Evolutionary conservation across 2,329 filamentous ascomycete genomes (phyloP).

Genomic region (Aspergillus brasiliensis): DNA sequence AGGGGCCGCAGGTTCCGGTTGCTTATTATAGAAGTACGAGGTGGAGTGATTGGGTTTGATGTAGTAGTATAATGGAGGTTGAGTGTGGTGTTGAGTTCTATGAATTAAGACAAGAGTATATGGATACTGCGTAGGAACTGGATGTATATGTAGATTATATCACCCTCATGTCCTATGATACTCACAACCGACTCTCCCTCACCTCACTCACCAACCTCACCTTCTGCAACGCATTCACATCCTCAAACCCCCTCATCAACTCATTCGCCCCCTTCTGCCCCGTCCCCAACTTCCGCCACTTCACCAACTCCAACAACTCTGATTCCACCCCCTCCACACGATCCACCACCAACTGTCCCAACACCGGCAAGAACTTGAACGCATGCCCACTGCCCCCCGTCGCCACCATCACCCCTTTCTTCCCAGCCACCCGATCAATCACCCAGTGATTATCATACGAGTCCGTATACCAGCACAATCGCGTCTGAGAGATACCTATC

Average conservation of each 20-base stretch:
- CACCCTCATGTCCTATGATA: too few relatives aligned
- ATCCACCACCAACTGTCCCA: constrained; percentile 58
- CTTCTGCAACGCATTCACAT: not conserved
- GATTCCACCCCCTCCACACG: constrained; percentile 46
- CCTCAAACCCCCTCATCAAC: not conserved
- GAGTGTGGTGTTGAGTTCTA: too few relatives aligned
- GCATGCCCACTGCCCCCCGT: constrained; percentile 65
- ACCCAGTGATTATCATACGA: constrained; percentile 59
- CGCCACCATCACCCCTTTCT: constrained; percentile 58
- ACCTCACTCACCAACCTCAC: not conserved
- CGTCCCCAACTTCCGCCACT: constrained; percentile 22
- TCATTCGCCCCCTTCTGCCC: not conserved
- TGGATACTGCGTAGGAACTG: too few relatives aligned
- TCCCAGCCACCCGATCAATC: constrained; percentile 54
- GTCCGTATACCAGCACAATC: constrained; percentile 61
- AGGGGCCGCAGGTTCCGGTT: not conserved
- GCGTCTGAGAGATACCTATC: constrained; percentile 46
- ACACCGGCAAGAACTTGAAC: constrained; percentile 63
- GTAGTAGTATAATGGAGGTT: too few relatives aligned
- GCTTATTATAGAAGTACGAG: not conserved
- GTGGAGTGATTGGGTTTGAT: not conserved
- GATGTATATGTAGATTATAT: too few relatives aligned
- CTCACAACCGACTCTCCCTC: not conserved
- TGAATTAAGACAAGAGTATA: too few relatives aligned
- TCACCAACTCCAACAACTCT: constrained; percentile 21